These are phyloP conservation scores for Exophiala sp. DNA, from an alignment of 2,329 filamentous ascomycete species.

Conservation along the genomic window DNA sequence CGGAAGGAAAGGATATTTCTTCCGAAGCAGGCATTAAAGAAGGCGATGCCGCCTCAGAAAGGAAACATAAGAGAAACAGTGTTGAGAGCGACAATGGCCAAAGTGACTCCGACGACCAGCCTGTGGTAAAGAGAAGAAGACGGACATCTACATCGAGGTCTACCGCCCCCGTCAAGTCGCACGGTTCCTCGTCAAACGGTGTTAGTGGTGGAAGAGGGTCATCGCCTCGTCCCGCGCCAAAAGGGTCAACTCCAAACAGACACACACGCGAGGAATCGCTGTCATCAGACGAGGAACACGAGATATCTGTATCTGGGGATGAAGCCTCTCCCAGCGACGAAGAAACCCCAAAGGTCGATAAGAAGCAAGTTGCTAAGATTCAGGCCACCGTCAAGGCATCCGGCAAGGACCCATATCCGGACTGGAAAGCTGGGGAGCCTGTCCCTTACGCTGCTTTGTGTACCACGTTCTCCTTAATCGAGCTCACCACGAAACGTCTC, in stretches of 20 bases:
- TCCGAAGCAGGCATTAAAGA: constrained; percentile 19
- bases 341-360: constrained; percentile 64
- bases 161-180: constrained; percentile 25
- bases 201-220: constrained; percentile 22
- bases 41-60: constrained; percentile 25
- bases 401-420: constrained; percentile 77
- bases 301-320: constrained; percentile 33
- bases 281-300: constrained; percentile 44
- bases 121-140: constrained; percentile 51
- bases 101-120: constrained; percentile 52
- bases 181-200: constrained; percentile 24
- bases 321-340: constrained; percentile 44
- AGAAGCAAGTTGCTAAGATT: constrained; percentile 72
- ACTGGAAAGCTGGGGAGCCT: constrained; percentile 83
- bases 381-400: constrained; percentile 67
- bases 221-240: constrained; percentile 18
- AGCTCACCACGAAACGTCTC: constrained; percentile 87
- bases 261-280: constrained; percentile 31
- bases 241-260: constrained; percentile 30
- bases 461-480: constrained; percentile 87
- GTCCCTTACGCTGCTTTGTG: constrained; percentile 94
- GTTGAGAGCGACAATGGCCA: constrained; percentile 40
- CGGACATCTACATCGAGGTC: constrained; percentile 34
- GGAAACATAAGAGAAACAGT: constrained; percentile 39
- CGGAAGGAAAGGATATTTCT: background rate